These are phyloP conservation scores for Glarea lozoyensis DNA, from an alignment of 495 filamentous ascomycete genomes.

Conservation along the genomic window DNA sequence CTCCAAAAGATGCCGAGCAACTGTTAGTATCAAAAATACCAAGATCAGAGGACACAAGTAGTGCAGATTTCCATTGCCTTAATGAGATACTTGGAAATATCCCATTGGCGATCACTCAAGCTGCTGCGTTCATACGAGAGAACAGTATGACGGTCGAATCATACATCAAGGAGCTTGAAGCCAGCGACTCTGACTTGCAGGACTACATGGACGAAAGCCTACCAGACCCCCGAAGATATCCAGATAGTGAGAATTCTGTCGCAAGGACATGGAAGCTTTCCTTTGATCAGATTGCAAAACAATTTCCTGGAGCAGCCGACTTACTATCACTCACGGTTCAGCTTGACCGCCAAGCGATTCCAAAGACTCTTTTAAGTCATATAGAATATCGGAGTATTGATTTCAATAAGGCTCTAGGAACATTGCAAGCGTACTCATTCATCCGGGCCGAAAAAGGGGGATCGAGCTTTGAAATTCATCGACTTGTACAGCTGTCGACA, in stretches of 20 bases:
- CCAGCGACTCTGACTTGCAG: constrained; percentile 14
- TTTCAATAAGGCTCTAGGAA: constrained; percentile 28
- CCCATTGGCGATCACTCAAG: constrained; percentile 7
- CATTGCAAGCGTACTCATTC: constrained; percentile 33
- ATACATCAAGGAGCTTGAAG: constrained; percentile 27
- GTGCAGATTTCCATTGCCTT: background rate
- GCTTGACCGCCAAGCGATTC: constrained; percentile 34
- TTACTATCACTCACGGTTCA: constrained; percentile 33
- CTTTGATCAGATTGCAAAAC: constrained; percentile 32
- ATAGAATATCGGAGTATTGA: constrained; percentile 21
- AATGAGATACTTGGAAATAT: background rate
- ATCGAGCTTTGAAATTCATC: constrained; percentile 28
- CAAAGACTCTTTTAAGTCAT: constrained; percentile 23
- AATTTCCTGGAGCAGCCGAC: constrained; percentile 26
- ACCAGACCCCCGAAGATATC: constrained; percentile 20
- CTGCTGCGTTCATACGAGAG: constrained; percentile 2
- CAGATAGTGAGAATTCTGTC: constrained; percentile 28
- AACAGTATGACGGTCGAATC: constrained; percentile 3
- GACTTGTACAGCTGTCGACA: constrained; percentile 35
- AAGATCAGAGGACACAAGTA: background rate
- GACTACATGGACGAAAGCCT: constrained; percentile 1
- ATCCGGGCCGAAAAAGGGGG: constrained; percentile 18
- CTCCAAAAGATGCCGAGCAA: background rate
- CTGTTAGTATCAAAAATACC: background rate
- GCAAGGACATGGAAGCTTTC: constrained; percentile 39